Conservation (phyloP, 1,284 basidiomycete genomes). For the Termitomyces sp. region DNA sequence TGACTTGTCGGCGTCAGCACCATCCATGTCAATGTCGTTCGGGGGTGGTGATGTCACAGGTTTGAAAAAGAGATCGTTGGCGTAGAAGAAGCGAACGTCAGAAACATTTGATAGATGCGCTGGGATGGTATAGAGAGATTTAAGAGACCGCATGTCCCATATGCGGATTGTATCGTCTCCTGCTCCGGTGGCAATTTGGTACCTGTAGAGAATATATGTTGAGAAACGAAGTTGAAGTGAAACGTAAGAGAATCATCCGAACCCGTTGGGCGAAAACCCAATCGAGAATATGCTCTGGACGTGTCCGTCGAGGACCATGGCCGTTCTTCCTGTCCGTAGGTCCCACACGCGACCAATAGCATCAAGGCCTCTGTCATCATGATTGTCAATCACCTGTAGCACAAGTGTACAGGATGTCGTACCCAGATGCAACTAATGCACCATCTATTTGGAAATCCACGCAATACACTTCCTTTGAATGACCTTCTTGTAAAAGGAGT, state of each 20-base stretch:
- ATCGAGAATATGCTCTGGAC: constrained; percentile 91
- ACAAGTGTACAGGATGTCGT: constrained; percentile 20
- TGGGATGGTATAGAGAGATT: constrained; percentile 93
- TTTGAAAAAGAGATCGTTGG: constrained; percentile 42
- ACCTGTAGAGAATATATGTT: constrained; percentile 43
- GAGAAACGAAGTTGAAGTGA: constrained; percentile 2
- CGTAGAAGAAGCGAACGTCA: constrained; percentile 90
- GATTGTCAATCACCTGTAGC: constrained; percentile 11
- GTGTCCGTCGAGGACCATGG: constrained; percentile 98
- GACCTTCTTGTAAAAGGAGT: constrained; percentile 90
- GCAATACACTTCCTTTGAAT: constrained; percentile 95
- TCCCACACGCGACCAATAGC: constrained; percentile 98
- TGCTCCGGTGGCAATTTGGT: constrained; percentile 94
- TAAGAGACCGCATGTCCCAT: constrained; percentile 95
- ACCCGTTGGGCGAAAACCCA: constrained; percentile 95
- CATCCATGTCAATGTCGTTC: constrained; percentile 27
- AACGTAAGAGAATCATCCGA: constrained; percentile 27
- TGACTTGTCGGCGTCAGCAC: constrained; percentile 32
- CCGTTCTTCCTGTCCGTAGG: constrained; percentile 88
- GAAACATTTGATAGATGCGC: constrained; percentile 94
- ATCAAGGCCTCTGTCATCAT: constrained; percentile 75
- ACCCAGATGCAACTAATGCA: constrained; percentile 90
- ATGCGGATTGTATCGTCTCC: constrained; percentile 97
- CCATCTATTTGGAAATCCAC: constrained; percentile 97
- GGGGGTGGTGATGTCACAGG: constrained; percentile 17